Conservation (phyloP, 441 rosid species). For the Mallotus repandus region DNA sequence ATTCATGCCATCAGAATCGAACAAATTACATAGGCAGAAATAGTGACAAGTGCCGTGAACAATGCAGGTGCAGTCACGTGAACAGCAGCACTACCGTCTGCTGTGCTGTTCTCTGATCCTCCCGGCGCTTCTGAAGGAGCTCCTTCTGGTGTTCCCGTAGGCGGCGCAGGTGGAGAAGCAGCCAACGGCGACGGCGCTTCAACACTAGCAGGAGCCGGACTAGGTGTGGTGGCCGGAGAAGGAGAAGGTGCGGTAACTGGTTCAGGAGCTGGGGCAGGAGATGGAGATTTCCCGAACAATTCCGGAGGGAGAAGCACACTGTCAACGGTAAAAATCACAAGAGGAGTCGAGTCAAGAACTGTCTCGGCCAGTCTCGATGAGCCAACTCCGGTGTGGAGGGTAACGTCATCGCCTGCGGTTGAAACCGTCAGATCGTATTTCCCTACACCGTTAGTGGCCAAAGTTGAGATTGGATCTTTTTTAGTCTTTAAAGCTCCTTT, state of each 20-base stretch:
- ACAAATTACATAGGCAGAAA: slow-evolving; percentile 34
- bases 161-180: slow-evolving; percentile 90
- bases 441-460: slow-evolving; percentile 71
- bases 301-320: slow-evolving; percentile 65
- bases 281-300: slow-evolving; percentile 61
- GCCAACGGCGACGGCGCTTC: slow-evolving; percentile 64
- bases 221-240: slow-evolving; percentile 41
- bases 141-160: slow-evolving; percentile 51
- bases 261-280: slow-evolving; percentile 68
- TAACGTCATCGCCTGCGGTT: slow-evolving; percentile 64
- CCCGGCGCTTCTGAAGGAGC: slow-evolving; percentile 62
- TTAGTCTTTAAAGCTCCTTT: slow-evolving; percentile 63
- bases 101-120: slow-evolving; percentile 43
- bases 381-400: slow-evolving; percentile 69
- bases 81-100: slow-evolving; percentile 38
- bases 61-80: slow-evolving; percentile 42
- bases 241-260: slow-evolving; percentile 51
- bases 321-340: slow-evolving; percentile 71
- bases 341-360: slow-evolving; percentile 64
- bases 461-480: slow-evolving; percentile 53
- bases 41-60: slow-evolving; percentile 26
- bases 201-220: slow-evolving; percentile 42
- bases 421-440: slow-evolving; percentile 64
- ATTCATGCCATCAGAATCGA: slow-evolving; percentile 40
- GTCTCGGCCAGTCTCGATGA: slow-evolving; percentile 75